A percentile compares a stretch with the other conserved stretches of the same genome.
These are phyloP conservation scores for Linderniella brevidens DNA, from an alignment of 257 asterid genomes.

Conservation along the genomic window DNA sequence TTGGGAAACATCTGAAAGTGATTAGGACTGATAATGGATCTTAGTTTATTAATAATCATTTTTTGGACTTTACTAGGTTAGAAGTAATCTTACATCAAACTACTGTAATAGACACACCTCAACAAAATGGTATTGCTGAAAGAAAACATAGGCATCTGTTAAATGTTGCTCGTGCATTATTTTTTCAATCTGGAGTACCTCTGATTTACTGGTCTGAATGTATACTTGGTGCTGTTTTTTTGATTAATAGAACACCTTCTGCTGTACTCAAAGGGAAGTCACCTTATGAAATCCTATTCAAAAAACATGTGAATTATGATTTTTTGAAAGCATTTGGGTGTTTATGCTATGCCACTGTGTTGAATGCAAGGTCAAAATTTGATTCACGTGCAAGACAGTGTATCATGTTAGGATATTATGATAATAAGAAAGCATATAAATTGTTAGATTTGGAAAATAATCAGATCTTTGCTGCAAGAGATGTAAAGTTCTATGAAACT, in stretches of 20 bases:
- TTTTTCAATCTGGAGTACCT: neutral
- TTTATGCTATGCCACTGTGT: too few species aligned
- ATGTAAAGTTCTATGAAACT: neutral
- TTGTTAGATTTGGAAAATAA: neutral
- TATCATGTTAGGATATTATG: neutral
- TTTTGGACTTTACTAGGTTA: too few species aligned
- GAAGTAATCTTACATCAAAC: too few species aligned
- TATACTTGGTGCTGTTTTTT: neutral
- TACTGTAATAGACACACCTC: too few species aligned
- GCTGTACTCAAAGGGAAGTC: too few species aligned
- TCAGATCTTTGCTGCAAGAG: neutral
- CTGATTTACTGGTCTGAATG: neutral
- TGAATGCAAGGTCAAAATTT: neutral
- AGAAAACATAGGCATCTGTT: too few species aligned
- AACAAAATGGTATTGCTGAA: too few species aligned
- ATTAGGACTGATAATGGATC: neutral
- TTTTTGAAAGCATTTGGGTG: too few species aligned
- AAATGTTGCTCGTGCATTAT: too few species aligned
- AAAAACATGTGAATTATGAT: too few species aligned
- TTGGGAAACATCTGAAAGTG: neutral
- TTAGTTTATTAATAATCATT: neutral
- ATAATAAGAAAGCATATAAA: neutral
- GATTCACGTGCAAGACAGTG: neutral
- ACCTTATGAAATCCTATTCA: too few species aligned
- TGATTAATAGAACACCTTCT: neutral